A percentile compares a stretch with the other conserved stretches of the same genome.
phyloP scores from a whole-genome alignment of 208 protist genomes.

The Trypanosoma grayi region DNA sequence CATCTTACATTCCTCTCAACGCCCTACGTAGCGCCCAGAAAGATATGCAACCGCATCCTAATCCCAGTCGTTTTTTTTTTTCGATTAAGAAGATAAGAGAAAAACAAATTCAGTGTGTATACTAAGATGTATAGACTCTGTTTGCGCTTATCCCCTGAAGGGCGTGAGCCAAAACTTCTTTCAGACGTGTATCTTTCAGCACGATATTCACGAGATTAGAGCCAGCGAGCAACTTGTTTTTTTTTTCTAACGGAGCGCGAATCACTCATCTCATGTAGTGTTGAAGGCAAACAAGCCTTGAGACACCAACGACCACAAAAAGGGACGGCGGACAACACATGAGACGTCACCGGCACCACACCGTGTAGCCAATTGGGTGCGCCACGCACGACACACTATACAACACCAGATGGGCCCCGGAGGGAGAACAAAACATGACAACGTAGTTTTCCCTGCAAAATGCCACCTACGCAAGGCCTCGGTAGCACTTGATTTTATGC shows the following conservation, averaged over 20 bases:
- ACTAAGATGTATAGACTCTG: neutral
- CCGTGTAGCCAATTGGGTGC: too few relatives aligned
- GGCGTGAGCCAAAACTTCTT: neutral
- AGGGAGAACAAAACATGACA: too few relatives aligned
- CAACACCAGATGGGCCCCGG: too few relatives aligned
- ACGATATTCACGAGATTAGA: neutral
- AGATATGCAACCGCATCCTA: neutral
- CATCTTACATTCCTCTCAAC: neutral
- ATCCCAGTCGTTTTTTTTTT: neutral
- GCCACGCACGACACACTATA: neutral
- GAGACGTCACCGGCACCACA: neutral
- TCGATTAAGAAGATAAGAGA: neutral
- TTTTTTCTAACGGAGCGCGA: neutral
- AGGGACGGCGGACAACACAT: neutral
- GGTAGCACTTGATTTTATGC: neutral
- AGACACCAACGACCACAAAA: neutral
- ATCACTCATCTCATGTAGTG: constrained; percentile 10
- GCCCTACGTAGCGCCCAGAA: neutral
- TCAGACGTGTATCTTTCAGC: neutral
- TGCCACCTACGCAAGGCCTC: neutral
- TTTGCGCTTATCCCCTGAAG: neutral
- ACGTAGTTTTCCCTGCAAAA: too few relatives aligned
- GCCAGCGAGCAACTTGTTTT: too few relatives aligned
- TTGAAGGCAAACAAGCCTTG: neutral
- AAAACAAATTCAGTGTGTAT: neutral